Conservation (phyloP, 169 alveolate genomes). For the Eimeria zaria region DNA sequence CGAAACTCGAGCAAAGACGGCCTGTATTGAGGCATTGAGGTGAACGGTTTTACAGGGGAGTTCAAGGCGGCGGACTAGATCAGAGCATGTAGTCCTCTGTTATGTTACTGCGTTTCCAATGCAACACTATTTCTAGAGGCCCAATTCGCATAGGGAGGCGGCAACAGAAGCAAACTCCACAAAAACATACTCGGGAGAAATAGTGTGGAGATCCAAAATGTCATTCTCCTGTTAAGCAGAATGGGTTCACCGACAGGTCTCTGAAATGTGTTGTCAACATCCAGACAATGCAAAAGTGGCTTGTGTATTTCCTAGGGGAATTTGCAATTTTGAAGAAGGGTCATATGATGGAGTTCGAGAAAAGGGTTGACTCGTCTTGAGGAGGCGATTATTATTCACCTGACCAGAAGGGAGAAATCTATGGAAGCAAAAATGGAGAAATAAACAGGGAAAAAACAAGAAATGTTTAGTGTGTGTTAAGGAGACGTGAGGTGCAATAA, state of each 20-base stretch:
- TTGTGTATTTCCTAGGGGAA: not conserved
- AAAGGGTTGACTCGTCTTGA: not conserved
- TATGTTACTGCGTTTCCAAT: not conserved
- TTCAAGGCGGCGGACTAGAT: not conserved
- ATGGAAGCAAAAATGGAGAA: not conserved
- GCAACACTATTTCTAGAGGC: not conserved
- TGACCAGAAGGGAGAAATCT: not conserved
- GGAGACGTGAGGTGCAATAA: not conserved
- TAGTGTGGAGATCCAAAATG: not conserved
- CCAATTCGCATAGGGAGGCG: not conserved
- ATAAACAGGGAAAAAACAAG: not conserved
- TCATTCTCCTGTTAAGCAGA: not conserved
- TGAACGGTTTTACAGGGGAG: not conserved
- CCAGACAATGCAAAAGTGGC: not conserved
- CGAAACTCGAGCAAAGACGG: not conserved
- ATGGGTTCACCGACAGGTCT: not conserved
- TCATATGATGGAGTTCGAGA: not conserved
- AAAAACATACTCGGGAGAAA: not conserved
- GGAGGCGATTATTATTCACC: not conserved
- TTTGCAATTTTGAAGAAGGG: not conserved
- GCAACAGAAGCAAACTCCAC: not conserved
- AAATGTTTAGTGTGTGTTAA: not conserved
- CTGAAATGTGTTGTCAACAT: not conserved
- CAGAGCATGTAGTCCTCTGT: not conserved
- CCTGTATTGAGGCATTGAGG: not conserved